Conservation (phyloP, 116 monocot species). For the Posidonia oceanica region DNA sequence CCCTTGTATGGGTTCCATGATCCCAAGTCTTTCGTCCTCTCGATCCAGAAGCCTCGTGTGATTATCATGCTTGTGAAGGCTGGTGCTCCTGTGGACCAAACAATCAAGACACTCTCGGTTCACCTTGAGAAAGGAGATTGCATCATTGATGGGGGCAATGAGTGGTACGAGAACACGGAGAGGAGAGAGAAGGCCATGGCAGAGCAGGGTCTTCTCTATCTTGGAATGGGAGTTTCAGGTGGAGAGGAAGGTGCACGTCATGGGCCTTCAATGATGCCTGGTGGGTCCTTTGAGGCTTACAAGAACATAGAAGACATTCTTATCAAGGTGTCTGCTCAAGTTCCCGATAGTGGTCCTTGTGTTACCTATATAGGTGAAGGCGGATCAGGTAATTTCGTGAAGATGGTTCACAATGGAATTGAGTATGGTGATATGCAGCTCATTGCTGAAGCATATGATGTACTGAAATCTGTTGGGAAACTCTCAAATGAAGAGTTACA, state of each 20-base stretch:
- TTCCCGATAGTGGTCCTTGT: slow-evolving; percentile 37
- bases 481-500: slow-evolving; percentile 37
- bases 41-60: slow-evolving; percentile 54
- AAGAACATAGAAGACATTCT: slow-evolving; percentile 39
- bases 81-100: slow-evolving; percentile 38
- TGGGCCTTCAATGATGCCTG: slow-evolving; percentile 44
- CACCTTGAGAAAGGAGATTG: slow-evolving; percentile 34
- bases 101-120: slow-evolving; percentile 23
- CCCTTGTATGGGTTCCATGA: slow-evolving; percentile 46
- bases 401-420: slow-evolving; percentile 39
- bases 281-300: slow-evolving; percentile 33
- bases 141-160: slow-evolving; percentile 37
- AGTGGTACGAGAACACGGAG: slow-evolving; percentile 47
- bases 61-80: slow-evolving; percentile 53
- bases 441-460: slow-evolving; percentile 41
- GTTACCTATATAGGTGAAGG: slow-evolving; percentile 40
- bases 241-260: slow-evolving; percentile 43
- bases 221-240: slow-evolving; percentile 31
- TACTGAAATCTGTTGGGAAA: slow-evolving; percentile 31
- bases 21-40: slow-evolving; percentile 32
- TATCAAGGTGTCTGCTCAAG: slow-evolving; percentile 38
- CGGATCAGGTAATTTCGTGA: slow-evolving; percentile 42
- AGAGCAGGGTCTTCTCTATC: slow-evolving; percentile 22
- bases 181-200: slow-evolving; percentile 35
- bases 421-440: slow-evolving; percentile 53